Conservation (phyloP, 352 stramenopile species). For the Peronosclerospora sorghi region DNA sequence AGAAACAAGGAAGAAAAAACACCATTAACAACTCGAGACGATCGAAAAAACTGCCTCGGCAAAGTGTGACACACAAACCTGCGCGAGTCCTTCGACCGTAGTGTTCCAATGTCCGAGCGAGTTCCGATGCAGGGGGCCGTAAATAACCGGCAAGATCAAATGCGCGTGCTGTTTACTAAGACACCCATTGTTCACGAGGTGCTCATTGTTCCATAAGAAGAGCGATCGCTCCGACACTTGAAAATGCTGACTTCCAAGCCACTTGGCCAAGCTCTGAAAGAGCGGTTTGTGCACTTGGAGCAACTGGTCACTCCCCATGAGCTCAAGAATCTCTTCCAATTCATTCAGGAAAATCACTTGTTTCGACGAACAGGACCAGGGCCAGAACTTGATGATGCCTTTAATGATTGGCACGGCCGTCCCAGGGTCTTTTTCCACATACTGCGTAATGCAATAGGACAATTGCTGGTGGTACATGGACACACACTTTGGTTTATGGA, state of each 20-base stretch:
- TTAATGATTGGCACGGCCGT: constrained; percentile 92
- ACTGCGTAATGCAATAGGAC: constrained; percentile 99
- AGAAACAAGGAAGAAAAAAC: too few species aligned
- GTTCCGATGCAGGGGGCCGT: constrained; percentile 80
- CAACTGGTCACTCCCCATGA: constrained; percentile 83
- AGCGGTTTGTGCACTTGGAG: constrained; percentile 67
- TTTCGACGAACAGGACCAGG: constrained; percentile 90
- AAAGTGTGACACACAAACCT: constrained; percentile 22
- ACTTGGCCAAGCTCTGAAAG: constrained; percentile 75
- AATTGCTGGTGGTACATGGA: constrained; percentile 98
- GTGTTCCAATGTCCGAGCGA: constrained; percentile 94
- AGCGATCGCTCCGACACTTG: constrained; percentile 94
- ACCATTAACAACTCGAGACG: too few species aligned
- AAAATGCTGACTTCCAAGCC: constrained; percentile 92
- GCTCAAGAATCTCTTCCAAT: constrained; percentile 97
- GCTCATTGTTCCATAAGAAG: constrained; percentile 99
- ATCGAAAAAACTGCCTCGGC: too few species aligned
- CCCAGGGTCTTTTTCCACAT: constrained; percentile 98
- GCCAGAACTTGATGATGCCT: constrained; percentile 93
- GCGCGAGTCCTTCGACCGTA: constrained; percentile 91
- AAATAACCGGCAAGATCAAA: constrained; percentile 92
- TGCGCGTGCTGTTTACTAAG: constrained; percentile 89
- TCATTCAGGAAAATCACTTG: constrained; percentile 97
- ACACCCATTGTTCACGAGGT: constrained; percentile 93
- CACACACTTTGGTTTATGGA: constrained; percentile 97